Percentiles rank a stretch among this genome's conserved stretches.
These are phyloP conservation scores for Podospora appendiculata DNA, from an alignment of 495 filamentous ascomycete species.

Conservation along the genomic window DNA sequence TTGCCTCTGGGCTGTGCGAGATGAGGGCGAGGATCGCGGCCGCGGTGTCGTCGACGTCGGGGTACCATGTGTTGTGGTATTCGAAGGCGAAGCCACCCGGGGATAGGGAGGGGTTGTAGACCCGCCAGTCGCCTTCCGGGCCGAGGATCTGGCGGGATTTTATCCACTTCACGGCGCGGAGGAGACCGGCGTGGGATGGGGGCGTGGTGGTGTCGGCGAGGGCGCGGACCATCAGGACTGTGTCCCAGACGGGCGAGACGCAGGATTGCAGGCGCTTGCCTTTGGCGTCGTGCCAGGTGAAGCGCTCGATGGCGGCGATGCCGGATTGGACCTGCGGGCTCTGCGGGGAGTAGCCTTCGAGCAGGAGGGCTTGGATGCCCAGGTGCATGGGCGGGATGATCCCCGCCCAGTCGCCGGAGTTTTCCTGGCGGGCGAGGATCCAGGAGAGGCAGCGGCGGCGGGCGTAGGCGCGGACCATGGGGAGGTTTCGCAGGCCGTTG, in stretches of 20 bases:
- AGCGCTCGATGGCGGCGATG: too few species aligned
- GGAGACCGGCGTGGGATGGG: too few species aligned
- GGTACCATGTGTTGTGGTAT: conserved; percentile 28
- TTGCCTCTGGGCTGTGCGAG: too few species aligned
- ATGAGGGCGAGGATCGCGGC: conserved; percentile 25
- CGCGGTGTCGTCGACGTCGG: conserved; percentile 41
- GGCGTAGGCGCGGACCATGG: too few species aligned
- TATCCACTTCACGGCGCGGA: conserved; percentile 22
- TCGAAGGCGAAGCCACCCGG: conserved; percentile 30
- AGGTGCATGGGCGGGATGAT: too few species aligned
- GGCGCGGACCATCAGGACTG: conserved; percentile 25
- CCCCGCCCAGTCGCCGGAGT: too few species aligned
- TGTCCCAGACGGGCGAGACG: conserved; percentile 31
- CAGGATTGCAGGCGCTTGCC: conserved; percentile 10
- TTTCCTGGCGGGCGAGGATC: too few species aligned
- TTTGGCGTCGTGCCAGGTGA: conserved; percentile 17
- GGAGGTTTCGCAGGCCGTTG: too few species aligned
- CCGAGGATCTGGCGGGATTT: conserved; percentile 15
- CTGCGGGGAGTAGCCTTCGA: too few species aligned
- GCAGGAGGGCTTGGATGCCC: too few species aligned
- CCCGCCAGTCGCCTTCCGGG: conserved; percentile 23
- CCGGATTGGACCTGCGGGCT: too few species aligned
- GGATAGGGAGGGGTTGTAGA: conserved; percentile 14
- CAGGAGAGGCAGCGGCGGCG: too few species aligned
- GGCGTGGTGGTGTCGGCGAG: conserved; percentile 19